Conservation (phyloP, 2,329 filamentous ascomycete species). For the Herpotrichia juniperi region DNA sequence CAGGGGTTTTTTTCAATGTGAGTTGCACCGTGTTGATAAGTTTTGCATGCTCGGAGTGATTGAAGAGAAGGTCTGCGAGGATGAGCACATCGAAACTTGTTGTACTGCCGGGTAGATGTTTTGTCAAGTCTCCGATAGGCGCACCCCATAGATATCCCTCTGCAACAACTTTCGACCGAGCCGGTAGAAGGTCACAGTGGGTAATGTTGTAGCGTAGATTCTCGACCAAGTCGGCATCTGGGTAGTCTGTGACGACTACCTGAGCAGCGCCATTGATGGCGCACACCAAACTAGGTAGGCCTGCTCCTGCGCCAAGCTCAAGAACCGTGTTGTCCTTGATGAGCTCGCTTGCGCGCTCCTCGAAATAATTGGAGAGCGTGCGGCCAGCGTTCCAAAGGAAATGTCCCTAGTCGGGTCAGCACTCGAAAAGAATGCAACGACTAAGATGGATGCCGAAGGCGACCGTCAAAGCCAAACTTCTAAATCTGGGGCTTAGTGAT, state of each 20-base stretch:
- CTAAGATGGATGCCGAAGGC: neutral
- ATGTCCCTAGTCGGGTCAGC: constrained; percentile 64
- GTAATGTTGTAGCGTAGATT: constrained; percentile 80
- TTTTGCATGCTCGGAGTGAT: constrained; percentile 84
- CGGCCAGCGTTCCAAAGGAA: constrained; percentile 90
- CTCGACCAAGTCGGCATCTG: constrained; percentile 79
- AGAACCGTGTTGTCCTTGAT: constrained; percentile 75
- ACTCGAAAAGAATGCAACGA: neutral
- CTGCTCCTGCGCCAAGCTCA: constrained; percentile 88
- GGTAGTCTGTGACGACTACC: constrained; percentile 86
- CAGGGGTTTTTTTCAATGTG: constrained; percentile 64
- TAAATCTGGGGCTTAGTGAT: neutral
- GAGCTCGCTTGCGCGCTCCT: constrained; percentile 65
- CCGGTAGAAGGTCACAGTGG: constrained; percentile 54
- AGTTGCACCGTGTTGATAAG: constrained; percentile 73
- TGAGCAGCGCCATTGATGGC: constrained; percentile 70
- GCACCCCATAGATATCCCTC: constrained; percentile 85
- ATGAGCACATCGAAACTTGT: constrained; percentile 78
- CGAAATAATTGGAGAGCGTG: constrained; percentile 78
- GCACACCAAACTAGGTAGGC: constrained; percentile 80
- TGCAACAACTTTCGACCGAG: constrained; percentile 46
- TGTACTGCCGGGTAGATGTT: constrained; percentile 56
- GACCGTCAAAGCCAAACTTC: neutral
- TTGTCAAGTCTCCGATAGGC: constrained; percentile 63
- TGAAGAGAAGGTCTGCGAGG: constrained; percentile 87